Evolutionary conservation across 176 grass and related monocot species (phyloP).

Genomic region (Areca catechu): DNA sequence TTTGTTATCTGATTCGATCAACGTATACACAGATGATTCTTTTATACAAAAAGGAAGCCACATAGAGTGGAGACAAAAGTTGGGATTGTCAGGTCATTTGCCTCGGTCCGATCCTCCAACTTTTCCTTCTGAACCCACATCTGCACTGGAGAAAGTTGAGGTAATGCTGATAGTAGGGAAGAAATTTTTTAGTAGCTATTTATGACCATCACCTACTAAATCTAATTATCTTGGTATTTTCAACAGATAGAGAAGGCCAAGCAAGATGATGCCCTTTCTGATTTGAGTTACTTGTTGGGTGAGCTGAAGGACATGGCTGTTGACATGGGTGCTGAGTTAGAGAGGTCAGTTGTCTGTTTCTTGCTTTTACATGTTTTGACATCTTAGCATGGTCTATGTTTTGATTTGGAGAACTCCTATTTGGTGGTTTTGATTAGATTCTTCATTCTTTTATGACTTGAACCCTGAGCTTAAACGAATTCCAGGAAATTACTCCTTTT

Average conservation of each 20-base stretch:
- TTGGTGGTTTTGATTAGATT: too few species aligned
- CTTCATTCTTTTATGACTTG: too few species aligned
- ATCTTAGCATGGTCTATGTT: not conserved
- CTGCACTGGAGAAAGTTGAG: slow-evolving; percentile 65
- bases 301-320: slow-evolving; percentile 79
- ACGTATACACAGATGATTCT: slow-evolving; percentile 52
- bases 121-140: slow-evolving; percentile 34
- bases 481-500: too few species aligned
- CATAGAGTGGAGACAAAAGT: slow-evolving; percentile 62
- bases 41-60: slow-evolving; percentile 61
- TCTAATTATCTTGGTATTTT: slow-evolving; percentile 13
- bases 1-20: slow-evolving; percentile 11
- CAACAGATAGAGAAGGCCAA: slow-evolving; percentile 71
- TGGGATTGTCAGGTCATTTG: slow-evolving; percentile 40
- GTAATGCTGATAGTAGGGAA: slow-evolving; percentile 20
- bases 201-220: not conserved
- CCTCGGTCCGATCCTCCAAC: slow-evolving; percentile 30
- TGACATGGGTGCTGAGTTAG: slow-evolving; percentile 88
- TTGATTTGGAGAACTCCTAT: too few species aligned
- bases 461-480: too few species aligned
- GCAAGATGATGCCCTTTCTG: slow-evolving; percentile 70
- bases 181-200: not conserved
- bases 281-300: slow-evolving; percentile 60
- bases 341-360: slow-evolving; percentile 32
- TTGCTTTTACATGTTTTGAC: not conserved